A percentile compares a stretch with the other conserved stretches of the same genome.
Evolutionary conservation across 2,329 filamentous ascomycete species (phyloP).

Genomic region (Trichophyton schoenleinii): DNA sequence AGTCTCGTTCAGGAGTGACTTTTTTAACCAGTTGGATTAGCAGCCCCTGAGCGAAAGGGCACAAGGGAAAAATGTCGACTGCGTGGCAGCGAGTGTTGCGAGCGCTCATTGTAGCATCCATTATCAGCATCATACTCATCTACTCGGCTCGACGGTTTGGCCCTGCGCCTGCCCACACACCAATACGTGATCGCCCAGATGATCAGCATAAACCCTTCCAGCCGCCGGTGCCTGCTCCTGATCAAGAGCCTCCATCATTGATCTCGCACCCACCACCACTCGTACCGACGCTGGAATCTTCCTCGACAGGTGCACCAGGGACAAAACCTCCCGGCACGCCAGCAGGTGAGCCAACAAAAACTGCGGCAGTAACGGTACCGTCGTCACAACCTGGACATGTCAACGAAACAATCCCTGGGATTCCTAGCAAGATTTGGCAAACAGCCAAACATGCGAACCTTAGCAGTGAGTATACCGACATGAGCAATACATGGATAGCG

Average conservation of each 20-base stretch:
- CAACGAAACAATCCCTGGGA: constrained; percentile 5
- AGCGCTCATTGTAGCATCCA: not conserved
- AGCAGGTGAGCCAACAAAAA: not conserved
- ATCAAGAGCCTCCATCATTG: not conserved
- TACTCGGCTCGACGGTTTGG: not conserved
- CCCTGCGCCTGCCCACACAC: not conserved
- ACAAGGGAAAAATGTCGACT: not conserved
- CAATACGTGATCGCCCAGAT: not conserved
- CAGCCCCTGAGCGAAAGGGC: not conserved
- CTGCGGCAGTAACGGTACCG: not conserved
- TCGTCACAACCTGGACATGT: not conserved
- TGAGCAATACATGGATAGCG: constrained; percentile 17
- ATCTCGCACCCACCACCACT: not conserved
- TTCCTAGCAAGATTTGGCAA: constrained; percentile 17
- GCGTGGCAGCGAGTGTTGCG: not conserved
- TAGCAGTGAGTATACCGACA: constrained; percentile 15
- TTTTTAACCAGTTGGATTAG: not conserved
- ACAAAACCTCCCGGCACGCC: not conserved
- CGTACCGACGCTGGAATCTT: not conserved
- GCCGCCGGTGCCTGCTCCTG: not conserved
- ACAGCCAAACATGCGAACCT: constrained; percentile 16
- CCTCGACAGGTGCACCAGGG: not conserved
- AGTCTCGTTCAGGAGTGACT: not conserved
- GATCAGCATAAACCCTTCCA: not conserved
- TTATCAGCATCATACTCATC: not conserved